phyloP scores from a whole-genome alignment of 495 filamentous ascomycete genomes.

The Xylaria longipes region DNA sequence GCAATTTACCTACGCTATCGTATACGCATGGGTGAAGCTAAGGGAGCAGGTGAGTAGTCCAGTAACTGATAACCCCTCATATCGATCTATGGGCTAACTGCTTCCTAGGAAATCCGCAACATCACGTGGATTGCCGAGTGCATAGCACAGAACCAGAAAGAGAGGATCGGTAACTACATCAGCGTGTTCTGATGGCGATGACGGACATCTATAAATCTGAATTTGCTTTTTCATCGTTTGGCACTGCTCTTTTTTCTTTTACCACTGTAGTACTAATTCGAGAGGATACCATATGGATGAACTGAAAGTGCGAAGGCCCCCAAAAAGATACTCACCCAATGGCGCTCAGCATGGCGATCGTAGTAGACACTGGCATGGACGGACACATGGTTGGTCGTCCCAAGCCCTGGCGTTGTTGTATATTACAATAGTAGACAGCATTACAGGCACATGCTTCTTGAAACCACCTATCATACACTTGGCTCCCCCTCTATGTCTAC shows the following conservation, averaged over 20 bases:
- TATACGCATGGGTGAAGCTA: constrained; percentile 98
- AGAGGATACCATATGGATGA: constrained; percentile 28
- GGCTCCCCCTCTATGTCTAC: constrained; percentile 46
- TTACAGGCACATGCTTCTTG: constrained; percentile 28
- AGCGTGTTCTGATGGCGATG: constrained; percentile 74
- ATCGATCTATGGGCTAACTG: constrained; percentile 19
- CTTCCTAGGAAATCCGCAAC: constrained; percentile 91
- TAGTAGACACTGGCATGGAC: constrained; percentile 21
- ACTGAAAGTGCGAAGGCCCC: constrained; percentile 18
- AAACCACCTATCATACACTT: constrained; percentile 27
- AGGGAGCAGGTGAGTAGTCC: constrained; percentile 82
- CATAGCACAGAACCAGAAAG: constrained; percentile 99
- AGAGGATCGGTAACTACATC: constrained; percentile 97
- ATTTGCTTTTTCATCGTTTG: constrained; percentile 14
- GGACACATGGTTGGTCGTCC: constrained; percentile 16
- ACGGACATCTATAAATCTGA: background rate
- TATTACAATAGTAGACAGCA: constrained; percentile 37
- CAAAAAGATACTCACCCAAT: constrained; percentile 13
- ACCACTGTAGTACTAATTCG: constrained; percentile 29
- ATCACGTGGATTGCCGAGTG: constrained; percentile 99
- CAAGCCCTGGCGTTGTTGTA: constrained; percentile 28
- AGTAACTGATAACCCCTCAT: background rate
- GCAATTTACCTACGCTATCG: constrained; percentile 93
- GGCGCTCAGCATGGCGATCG: constrained; percentile 13
- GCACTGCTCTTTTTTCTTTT: constrained; percentile 19